These are phyloP conservation scores for Globisporangium irregulare DNA, from an alignment of 352 stramenopile genomes.

Conservation along the genomic window DNA sequence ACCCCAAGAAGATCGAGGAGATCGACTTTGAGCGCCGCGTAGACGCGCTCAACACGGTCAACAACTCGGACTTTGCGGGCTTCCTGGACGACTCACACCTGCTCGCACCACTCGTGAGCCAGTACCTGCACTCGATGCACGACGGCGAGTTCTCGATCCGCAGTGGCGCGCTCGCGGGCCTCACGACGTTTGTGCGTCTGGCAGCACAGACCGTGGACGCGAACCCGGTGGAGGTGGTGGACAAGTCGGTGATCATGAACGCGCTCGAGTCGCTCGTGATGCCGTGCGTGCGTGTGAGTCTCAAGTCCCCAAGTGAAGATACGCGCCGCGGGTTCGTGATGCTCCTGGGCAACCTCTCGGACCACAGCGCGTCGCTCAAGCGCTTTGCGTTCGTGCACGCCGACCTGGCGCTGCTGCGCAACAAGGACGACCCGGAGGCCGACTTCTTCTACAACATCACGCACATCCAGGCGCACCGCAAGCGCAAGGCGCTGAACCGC, in stretches of 20 bases:
- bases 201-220: constrained; percentile 30
- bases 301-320: constrained; percentile 75
- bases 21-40: constrained; percentile 82
- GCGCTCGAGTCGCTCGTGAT: constrained; percentile 88
- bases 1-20: constrained; percentile 78
- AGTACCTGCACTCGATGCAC: constrained; percentile 84
- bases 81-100: constrained; percentile 58
- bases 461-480: constrained; percentile 97
- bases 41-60: constrained; percentile 67
- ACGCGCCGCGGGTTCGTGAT: constrained; percentile 83
- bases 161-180: constrained; percentile 53
- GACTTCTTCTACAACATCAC: constrained; percentile 99
- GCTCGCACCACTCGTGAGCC: constrained; percentile 72
- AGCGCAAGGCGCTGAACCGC: constrained; percentile 88
- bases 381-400: constrained; percentile 59
- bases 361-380: constrained; percentile 33
- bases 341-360: constrained; percentile 70
- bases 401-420: constrained; percentile 68
- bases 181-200: constrained; percentile 56
- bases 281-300: constrained; percentile 80
- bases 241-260: constrained; percentile 56
- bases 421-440: constrained; percentile 88
- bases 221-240: constrained; percentile 8
- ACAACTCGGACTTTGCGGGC: constrained; percentile 54
- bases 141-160: constrained; percentile 83